These are phyloP conservation scores for Boletus rubroflammeus DNA, from an alignment of 768 basidiomycete species.

Conservation along the genomic window DNA sequence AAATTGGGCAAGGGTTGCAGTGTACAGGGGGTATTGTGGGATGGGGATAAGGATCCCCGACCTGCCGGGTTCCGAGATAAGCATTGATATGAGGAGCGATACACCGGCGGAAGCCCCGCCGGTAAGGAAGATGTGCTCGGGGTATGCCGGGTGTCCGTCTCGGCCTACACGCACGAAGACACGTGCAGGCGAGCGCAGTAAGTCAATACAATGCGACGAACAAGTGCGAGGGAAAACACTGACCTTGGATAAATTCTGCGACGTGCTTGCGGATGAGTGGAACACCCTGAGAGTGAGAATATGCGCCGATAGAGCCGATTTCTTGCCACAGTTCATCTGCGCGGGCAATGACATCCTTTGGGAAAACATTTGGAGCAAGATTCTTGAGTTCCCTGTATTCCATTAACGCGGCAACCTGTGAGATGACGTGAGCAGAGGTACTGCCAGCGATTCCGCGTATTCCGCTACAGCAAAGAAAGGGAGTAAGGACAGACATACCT, in stretches of 20 bases:
- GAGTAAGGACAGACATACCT: slow-evolving; percentile 51
- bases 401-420: slow-evolving; percentile 81
- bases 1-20: slow-evolving; percentile 86
- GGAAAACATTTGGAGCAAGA: slow-evolving; percentile 75
- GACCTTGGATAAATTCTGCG: slow-evolving; percentile 85
- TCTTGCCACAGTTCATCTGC: slow-evolving; percentile 77
- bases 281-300: slow-evolving; percentile 93
- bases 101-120: slow-evolving; percentile 94
- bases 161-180: slow-evolving; percentile 51
- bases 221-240: slow-evolving; percentile 15
- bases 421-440: not conserved
- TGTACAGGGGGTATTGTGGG: slow-evolving; percentile 97
- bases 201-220: slow-evolving; percentile 4
- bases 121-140: slow-evolving; percentile 89
- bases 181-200: not conserved
- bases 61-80: slow-evolving; percentile 57
- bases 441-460: not conserved
- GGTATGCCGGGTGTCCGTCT: slow-evolving; percentile 82
- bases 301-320: slow-evolving; percentile 92
- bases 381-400: slow-evolving; percentile 87
- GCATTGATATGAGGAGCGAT: slow-evolving; percentile 77
- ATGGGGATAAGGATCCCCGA: slow-evolving; percentile 92
- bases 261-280: slow-evolving; percentile 84
- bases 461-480: not conserved
- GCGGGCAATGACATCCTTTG: slow-evolving; percentile 78